These are phyloP conservation scores for Setaria viridis DNA, from an alignment of 202 grass and related monocot species.

Conservation along the genomic window DNA sequence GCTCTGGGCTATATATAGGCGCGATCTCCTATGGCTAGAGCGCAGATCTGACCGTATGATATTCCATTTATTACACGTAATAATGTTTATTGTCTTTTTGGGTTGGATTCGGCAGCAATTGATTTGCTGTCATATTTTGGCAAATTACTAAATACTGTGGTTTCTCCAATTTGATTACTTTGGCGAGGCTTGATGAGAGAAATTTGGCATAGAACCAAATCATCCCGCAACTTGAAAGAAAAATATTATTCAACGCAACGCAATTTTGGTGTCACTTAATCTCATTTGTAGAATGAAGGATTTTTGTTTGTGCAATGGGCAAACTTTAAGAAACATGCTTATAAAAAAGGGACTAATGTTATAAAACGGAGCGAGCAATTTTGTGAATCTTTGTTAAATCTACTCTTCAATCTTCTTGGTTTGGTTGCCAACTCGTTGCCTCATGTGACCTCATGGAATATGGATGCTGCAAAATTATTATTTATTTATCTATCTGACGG, in stretches of 20 bases:
- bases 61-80: background rate
- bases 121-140: background rate
- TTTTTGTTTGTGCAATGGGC: too few relatives aligned
- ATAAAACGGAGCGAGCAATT: background rate
- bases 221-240: background rate
- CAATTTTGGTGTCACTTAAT: too few relatives aligned
- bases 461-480: background rate
- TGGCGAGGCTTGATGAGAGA: background rate
- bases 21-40: too few relatives aligned
- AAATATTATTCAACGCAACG: too few relatives aligned
- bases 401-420: background rate
- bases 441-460: background rate
- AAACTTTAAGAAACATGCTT: background rate
- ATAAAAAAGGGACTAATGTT: background rate
- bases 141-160: background rate
- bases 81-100: background rate
- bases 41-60: background rate
- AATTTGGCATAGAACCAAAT: background rate
- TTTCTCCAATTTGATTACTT: background rate
- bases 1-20: slow-evolving; percentile 32
- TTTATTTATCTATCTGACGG: background rate
- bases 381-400: background rate
- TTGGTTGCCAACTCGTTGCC: background rate
- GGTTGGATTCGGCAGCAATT: background rate
- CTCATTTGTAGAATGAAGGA: background rate